Conservation (phyloP, 352 stramenopile species). For the Phytophthora sansomeana region DNA sequence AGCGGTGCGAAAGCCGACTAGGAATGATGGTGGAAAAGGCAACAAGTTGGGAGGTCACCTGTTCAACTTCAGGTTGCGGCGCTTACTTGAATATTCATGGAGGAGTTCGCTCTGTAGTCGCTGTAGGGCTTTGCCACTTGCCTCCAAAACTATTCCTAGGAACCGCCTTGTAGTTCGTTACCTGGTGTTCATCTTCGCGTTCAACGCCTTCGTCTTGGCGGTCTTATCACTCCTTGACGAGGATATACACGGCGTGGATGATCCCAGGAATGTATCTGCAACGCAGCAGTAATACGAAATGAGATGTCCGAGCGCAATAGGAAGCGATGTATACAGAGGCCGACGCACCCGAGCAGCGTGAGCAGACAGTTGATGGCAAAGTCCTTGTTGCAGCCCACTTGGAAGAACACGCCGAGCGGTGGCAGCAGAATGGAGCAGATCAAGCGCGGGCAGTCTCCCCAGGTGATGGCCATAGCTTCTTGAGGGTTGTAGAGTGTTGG, state of each 20-base stretch:
- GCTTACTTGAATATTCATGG: background rate
- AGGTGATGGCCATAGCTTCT: constrained; percentile 58
- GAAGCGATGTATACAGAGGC: no score
- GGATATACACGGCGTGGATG: constrained; percentile 65
- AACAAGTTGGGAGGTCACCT: background rate
- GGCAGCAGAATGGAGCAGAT: constrained; percentile 59
- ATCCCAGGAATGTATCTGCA: constrained; percentile 65
- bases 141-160: background rate
- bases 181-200: background rate
- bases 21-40: constrained; percentile 13
- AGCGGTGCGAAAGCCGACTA: constrained; percentile 6
- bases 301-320: background rate
- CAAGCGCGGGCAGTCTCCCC: constrained; percentile 49
- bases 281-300: background rate
- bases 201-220: background rate
- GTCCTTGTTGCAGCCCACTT: constrained; percentile 66
- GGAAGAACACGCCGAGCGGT: constrained; percentile 60
- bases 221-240: constrained; percentile 50
- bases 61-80: background rate
- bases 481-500: background rate
- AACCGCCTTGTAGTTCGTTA: background rate
- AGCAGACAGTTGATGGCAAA: constrained; percentile 75
- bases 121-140: no score
- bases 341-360: constrained; percentile 63
- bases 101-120: background rate